Conservation (phyloP, 1,139 yeast genomes). For the Yamadazyma triangularis region DNA sequence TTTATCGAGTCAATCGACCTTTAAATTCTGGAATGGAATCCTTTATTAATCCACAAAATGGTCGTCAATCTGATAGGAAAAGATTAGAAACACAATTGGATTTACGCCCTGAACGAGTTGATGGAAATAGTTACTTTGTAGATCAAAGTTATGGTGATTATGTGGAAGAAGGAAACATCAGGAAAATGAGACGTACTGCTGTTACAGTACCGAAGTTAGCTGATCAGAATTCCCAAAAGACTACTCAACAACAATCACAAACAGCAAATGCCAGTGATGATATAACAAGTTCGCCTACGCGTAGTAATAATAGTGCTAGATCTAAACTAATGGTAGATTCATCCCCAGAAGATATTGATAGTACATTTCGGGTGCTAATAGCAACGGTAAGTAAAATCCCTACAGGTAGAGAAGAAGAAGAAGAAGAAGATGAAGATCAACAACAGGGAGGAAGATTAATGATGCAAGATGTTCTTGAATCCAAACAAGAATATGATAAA, state of each 20-base stretch:
- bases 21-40: conserved; percentile 3
- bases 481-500: conserved; percentile 18
- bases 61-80: conserved; percentile 1
- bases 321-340: neutral
- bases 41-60: neutral
- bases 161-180: conserved; percentile 17
- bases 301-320: neutral
- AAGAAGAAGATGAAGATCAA: neutral
- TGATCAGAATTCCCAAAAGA: too few relatives aligned
- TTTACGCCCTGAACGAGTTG: conserved; percentile 29
- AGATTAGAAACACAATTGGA: conserved; percentile 6
- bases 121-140: conserved; percentile 30
- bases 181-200: conserved; percentile 16
- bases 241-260: conserved; percentile 1
- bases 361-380: conserved; percentile 8
- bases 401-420: conserved; percentile 20
- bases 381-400: conserved; percentile 18
- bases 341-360: conserved; percentile 1
- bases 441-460: too few relatives aligned
- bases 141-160: conserved; percentile 20
- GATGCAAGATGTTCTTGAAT: conserved; percentile 15
- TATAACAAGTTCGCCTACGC: conserved; percentile 10
- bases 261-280: conserved; percentile 4
- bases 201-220: conserved; percentile 20
- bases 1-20: conserved; percentile 36